phyloP scores from a whole-genome alignment of 2,329 filamentous ascomycete species.

The Aspergillus awamori region DNA sequence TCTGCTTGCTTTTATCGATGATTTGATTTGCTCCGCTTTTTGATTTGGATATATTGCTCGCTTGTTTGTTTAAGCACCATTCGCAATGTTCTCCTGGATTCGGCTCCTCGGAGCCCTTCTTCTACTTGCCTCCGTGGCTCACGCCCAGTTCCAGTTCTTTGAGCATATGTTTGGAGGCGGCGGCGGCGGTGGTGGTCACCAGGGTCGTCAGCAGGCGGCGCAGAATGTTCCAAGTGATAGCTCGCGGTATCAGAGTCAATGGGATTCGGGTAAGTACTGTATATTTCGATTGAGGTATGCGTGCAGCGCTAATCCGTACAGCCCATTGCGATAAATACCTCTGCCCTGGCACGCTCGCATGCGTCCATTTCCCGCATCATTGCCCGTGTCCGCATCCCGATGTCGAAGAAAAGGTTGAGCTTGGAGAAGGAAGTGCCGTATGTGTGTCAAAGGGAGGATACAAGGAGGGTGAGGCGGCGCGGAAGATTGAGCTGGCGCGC shows the following conservation, averaged over 20 bases:
- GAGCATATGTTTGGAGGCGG: constrained; percentile 90
- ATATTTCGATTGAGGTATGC: neutral
- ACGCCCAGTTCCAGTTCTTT: constrained; percentile 94
- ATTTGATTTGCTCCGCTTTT: neutral
- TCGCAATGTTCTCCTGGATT: constrained; percentile 32
- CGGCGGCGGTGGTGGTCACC: constrained; percentile 42
- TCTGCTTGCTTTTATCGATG: too few relatives aligned
- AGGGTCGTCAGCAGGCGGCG: constrained; percentile 62
- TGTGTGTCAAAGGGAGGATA: constrained; percentile 54
- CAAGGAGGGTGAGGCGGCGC: constrained; percentile 49
- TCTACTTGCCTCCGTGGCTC: constrained; percentile 60
- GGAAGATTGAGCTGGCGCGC: constrained; percentile 54
- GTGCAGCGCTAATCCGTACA: constrained; percentile 36
- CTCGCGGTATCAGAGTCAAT: constrained; percentile 72
- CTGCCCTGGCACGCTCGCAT: constrained; percentile 90
- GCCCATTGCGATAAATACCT: constrained; percentile 92
- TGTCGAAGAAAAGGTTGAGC: constrained; percentile 74
- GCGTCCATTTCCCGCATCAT: constrained; percentile 95
- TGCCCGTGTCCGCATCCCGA: constrained; percentile 85
- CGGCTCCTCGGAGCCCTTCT: constrained; percentile 52
- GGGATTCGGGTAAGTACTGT: constrained; percentile 62
- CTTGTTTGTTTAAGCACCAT: constrained; percentile 8
- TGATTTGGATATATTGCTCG: neutral
- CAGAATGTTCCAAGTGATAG: constrained; percentile 84
- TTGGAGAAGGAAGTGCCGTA: constrained; percentile 53